Conservation (phyloP, 768 basidiomycete genomes). For the Chiua virens region DNA sequence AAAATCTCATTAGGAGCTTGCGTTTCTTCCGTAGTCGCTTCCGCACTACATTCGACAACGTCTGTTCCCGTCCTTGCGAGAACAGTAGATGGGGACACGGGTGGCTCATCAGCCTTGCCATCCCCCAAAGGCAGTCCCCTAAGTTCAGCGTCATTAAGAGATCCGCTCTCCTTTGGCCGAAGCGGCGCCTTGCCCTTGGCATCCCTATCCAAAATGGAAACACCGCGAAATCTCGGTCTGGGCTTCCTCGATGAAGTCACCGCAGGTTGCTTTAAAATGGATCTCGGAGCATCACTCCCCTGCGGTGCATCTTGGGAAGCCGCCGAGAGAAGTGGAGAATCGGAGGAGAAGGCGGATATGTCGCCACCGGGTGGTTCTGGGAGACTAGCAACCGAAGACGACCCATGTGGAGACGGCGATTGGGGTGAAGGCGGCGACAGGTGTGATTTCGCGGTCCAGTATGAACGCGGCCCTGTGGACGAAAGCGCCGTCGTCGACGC, state of each 20-base stretch:
- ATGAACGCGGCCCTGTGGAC: constrained; percentile 21
- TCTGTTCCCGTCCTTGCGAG: constrained; percentile 58
- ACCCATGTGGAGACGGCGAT: neutral
- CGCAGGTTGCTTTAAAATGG: constrained; percentile 23
- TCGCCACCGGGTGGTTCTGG: constrained; percentile 13
- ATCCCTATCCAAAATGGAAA: constrained; percentile 14
- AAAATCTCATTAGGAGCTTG: constrained; percentile 52
- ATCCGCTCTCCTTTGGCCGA: constrained; percentile 21
- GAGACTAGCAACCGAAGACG: constrained; percentile 14
- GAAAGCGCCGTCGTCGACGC: constrained; percentile 23
- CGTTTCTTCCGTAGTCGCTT: constrained; percentile 41
- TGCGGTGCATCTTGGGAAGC: constrained; percentile 7
- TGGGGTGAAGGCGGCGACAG: constrained; percentile 12
- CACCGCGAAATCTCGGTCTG: constrained; percentile 7
- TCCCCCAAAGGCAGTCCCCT: neutral
- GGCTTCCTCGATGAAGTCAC: constrained; percentile 5
- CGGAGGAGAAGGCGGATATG: constrained; percentile 22
- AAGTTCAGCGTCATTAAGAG: constrained; percentile 19
- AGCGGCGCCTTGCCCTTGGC: constrained; percentile 8
- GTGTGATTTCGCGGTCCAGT: constrained; percentile 21
- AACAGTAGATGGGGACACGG: constrained; percentile 63
- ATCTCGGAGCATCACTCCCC: constrained; percentile 15
- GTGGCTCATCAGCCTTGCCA: constrained; percentile 26
- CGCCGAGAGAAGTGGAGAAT: constrained; percentile 19
- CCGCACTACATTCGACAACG: constrained; percentile 64